Evolutionary conservation across 345 rosid genomes (phyloP).

Genomic region (Durio zibethinus): DNA sequence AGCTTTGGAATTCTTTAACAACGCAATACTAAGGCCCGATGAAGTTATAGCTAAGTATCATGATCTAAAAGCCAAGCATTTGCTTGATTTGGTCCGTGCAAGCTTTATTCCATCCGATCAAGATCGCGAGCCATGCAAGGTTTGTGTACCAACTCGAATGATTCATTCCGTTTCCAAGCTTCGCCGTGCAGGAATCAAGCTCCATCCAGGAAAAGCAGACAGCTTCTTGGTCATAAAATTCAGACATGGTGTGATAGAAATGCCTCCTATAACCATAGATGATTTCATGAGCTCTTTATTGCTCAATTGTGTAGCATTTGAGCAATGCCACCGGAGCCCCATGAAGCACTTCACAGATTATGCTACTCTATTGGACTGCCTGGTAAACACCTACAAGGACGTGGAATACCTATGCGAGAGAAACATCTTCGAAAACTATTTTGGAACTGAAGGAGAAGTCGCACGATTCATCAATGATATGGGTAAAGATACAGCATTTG

Average conservation of each 20-base stretch:
- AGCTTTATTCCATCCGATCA: conserved; percentile 33
- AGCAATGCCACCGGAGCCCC: conserved; percentile 39
- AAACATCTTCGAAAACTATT: conserved; percentile 46
- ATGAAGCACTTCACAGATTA: conserved; percentile 50
- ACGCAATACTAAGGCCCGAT: conserved; percentile 29
- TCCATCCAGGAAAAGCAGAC: conserved; percentile 29
- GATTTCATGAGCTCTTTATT: conserved; percentile 39
- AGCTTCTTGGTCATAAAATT: conserved; percentile 50
- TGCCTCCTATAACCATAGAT: conserved; percentile 43
- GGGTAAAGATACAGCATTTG: conserved; percentile 49
- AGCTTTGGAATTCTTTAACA: conserved; percentile 43
- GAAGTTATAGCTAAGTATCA: conserved; percentile 23
- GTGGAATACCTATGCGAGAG: conserved; percentile 43
- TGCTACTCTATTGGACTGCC: conserved; percentile 49
- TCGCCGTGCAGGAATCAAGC: conserved; percentile 39
- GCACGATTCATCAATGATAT: conserved; percentile 43
- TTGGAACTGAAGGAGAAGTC: conserved; percentile 51
- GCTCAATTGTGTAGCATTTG: conserved; percentile 42
- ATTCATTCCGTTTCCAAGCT: conserved; percentile 47
- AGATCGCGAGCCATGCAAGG: neutral
- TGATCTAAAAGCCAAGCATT: conserved; percentile 33
- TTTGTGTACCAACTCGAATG: conserved; percentile 13
- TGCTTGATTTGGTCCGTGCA: conserved; percentile 49
- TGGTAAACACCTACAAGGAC: conserved; percentile 45
- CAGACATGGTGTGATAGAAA: conserved; percentile 40